phyloP scores from a whole-genome alignment of 1,284 basidiomycete genomes.

The Cerioporus squamosus region DNA sequence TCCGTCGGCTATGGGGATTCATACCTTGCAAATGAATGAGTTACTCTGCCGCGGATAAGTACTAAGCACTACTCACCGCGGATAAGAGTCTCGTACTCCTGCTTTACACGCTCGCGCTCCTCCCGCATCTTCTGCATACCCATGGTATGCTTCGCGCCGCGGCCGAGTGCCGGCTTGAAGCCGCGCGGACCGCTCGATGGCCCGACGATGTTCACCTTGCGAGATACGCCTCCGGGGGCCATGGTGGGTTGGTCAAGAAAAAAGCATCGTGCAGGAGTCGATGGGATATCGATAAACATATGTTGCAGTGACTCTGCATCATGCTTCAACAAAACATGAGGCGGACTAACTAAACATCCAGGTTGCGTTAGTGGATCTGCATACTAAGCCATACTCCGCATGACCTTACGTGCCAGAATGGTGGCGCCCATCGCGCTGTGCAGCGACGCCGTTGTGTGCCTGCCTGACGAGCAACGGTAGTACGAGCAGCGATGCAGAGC shows the following conservation, averaged over 20 bases:
- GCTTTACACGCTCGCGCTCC: background rate
- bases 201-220: background rate
- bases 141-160: background rate
- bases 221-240: background rate
- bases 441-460: no score
- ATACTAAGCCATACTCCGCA: no score
- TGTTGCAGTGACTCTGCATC: no score
- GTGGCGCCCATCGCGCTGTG: no score
- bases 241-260: background rate
- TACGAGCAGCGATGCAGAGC: no score
- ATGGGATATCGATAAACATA: background rate
- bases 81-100: background rate
- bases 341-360: no score
- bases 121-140: background rate
- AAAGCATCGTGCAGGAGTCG: background rate
- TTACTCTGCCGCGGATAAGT: background rate
- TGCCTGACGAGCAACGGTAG: no score
- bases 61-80: background rate
- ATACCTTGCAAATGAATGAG: background rate
- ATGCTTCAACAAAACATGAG: no score
- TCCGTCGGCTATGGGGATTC: background rate
- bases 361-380: no score
- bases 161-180: background rate
- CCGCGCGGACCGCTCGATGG: background rate
- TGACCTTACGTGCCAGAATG: no score